Percentiles rank a stretch among this genome's conserved stretches.
phyloP scores from a whole-genome alignment of 352 stramenopile species.

The Phytophthora pini region DNA sequence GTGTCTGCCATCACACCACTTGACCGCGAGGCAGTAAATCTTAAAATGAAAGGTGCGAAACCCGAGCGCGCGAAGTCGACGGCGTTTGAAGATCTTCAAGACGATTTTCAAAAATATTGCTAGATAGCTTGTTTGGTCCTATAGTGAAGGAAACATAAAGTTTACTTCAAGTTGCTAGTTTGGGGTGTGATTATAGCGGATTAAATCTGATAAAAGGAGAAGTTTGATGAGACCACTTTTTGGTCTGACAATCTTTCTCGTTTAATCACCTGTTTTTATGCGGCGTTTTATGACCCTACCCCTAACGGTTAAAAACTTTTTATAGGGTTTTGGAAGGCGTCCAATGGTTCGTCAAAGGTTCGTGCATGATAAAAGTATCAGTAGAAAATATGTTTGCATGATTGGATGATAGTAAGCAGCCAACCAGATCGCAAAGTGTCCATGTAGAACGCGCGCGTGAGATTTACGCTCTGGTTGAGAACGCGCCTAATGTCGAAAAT shows the following conservation, averaged over 20 bases:
- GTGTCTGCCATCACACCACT: background rate
- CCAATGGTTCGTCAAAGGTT: background rate
- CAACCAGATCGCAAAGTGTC: too few relatives aligned
- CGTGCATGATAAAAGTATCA: too few relatives aligned
- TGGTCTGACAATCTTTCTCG: background rate
- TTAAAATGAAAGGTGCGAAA: background rate
- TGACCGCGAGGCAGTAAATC: background rate
- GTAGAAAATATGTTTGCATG: too few relatives aligned
- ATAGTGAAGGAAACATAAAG: background rate
- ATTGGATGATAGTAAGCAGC: too few relatives aligned
- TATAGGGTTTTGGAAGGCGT: background rate
- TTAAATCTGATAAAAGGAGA: background rate
- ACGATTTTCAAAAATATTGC: background rate
- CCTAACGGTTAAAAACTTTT: background rate
- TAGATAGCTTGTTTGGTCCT: background rate
- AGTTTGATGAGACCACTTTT: background rate
- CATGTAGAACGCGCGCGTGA: too few relatives aligned
- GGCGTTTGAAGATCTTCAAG: constrained; percentile 1
- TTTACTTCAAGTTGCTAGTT: background rate
- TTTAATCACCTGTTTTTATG: background rate
- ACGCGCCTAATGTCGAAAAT: too few relatives aligned
- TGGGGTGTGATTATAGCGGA: background rate
- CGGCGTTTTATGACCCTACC: background rate
- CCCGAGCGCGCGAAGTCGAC: background rate
- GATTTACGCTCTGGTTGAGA: too few relatives aligned